Percentiles rank a stretch among this genome's conserved stretches.
These are phyloP conservation scores for Senecio squalidus DNA, from an alignment of 140 eudicot genomes.

Conservation along the genomic window DNA sequence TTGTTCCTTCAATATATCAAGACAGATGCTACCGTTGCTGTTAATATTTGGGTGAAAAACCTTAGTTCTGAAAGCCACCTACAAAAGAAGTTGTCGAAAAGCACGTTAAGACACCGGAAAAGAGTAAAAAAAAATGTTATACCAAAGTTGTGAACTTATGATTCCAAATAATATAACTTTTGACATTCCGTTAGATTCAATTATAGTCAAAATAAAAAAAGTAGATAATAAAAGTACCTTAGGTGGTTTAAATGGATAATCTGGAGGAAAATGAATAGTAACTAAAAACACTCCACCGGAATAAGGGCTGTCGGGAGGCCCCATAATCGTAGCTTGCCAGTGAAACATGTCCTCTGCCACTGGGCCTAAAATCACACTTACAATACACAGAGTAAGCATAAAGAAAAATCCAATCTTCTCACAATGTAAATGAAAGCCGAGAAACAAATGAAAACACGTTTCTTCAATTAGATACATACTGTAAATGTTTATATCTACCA, in stretches of 20 bases:
- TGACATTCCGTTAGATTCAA: background rate
- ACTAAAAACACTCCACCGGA: slow-evolving; percentile 75
- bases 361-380: slow-evolving; percentile 52
- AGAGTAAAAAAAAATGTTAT: no score
- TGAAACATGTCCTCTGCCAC: slow-evolving; percentile 89
- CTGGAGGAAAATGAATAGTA: slow-evolving; percentile 77
- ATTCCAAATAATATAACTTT: background rate
- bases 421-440: background rate
- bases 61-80: slow-evolving; percentile 86
- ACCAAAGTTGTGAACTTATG: background rate
- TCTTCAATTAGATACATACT: no score
- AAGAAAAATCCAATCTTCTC: background rate
- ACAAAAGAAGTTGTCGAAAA: slow-evolving; percentile 5
- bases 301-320: slow-evolving; percentile 79
- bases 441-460: background rate
- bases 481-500: no score
- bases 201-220: background rate
- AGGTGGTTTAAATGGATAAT: slow-evolving; percentile 83
- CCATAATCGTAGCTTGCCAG: slow-evolving; percentile 88
- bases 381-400: slow-evolving; percentile 9
- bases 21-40: slow-evolving; percentile 90
- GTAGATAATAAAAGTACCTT: slow-evolving; percentile 37
- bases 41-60: slow-evolving; percentile 83
- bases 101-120: background rate
- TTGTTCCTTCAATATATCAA: slow-evolving; percentile 81